Evolutionary conservation across 805 yeast genomes (phyloP), one percentile per base, ranked within the genome.

Genomic region (Yamadazyma kitorensis): DNA sequence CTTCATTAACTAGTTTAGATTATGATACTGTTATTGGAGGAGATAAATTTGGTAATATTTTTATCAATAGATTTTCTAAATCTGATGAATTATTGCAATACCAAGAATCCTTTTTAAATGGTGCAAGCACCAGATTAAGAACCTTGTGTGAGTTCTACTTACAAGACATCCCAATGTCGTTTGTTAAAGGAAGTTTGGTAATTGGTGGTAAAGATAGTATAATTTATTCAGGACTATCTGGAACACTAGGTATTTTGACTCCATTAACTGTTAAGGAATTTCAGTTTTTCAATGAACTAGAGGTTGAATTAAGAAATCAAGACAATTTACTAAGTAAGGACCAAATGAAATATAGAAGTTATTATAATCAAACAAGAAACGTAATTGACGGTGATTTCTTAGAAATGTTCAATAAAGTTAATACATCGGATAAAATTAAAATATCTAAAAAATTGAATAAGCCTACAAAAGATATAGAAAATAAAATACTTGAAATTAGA

Each of bases 331-430:
- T 80, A 3, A 91, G 82, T 0, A 68, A 93, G 37, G 83, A 82
- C 42, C 85, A 80, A 37, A 39, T 75, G 42, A 73, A 72, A 37
- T 89, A 71, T 53, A 62, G 97, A 36, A 72, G 97, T 33, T 83
- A 82, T 50, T 87, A 86, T 54, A 78, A 76, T n/a, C 96, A 97
- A 0, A 74, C 72, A 2, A 81, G 79, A 43, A 72, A 77, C 31
- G 79, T 84, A 2, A 70, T 93, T 25, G 97, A 93, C 59, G 98
- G 98, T 7, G 98, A 93, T 52, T 63, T 86, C 11, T 65, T 91
- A 30, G 96, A 87, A 48, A 54, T 58, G 26, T 85, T 65, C 48
- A 57, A 51, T 30, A 49, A 54, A 7, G 52, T 75, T 14, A 48
- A 51, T 10, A 52, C 55, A 1, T 46, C 60, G 1, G 50, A 55